Percentiles rank a stretch among this genome's conserved stretches.
These are phyloP conservation scores for Aspergillus calidoustus DNA, from an alignment of 2,329 filamentous ascomycete genomes.

Conservation along the genomic window DNA sequence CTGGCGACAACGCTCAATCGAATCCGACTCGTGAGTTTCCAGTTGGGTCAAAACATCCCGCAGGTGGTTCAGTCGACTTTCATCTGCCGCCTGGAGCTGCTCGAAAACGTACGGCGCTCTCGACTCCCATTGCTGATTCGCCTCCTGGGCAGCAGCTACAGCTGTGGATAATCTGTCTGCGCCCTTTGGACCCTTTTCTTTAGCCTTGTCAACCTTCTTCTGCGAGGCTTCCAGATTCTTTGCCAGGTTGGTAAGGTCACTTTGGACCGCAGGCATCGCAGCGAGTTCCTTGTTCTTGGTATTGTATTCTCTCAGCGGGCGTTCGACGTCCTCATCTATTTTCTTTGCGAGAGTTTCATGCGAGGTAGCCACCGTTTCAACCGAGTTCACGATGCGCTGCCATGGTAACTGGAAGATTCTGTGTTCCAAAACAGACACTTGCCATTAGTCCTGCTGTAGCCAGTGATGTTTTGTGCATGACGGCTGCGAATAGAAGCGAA, in stretches of 20 bases:
- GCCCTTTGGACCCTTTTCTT: slow-evolving; percentile 73
- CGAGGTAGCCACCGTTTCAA: slow-evolving; percentile 79
- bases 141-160: slow-evolving; percentile 72
- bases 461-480: too few relatives aligned
- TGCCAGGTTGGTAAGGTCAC: slow-evolving; percentile 78
- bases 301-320: slow-evolving; percentile 76
- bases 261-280: slow-evolving; percentile 78
- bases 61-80: slow-evolving; percentile 84
- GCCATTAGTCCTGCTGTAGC: neutral
- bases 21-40: slow-evolving; percentile 89
- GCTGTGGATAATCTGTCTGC: slow-evolving; percentile 78
- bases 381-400: slow-evolving; percentile 81
- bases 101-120: slow-evolving; percentile 96
- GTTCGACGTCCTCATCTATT: slow-evolving; percentile 87
- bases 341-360: slow-evolving; percentile 80
- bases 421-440: slow-evolving; percentile 24
- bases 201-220: slow-evolving; percentile 83
- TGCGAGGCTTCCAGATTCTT: slow-evolving; percentile 84
- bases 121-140: slow-evolving; percentile 87
- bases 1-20: slow-evolving; percentile 74
- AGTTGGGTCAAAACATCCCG: slow-evolving; percentile 90
- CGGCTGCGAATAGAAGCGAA: neutral
- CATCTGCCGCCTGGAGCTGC: slow-evolving; percentile 86
- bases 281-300: slow-evolving; percentile 74
- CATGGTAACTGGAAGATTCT: slow-evolving; percentile 91